These are phyloP conservation scores for Heterobasidion annosum DNA, from an alignment of 1,284 basidiomycete genomes.

Conservation along the genomic window DNA sequence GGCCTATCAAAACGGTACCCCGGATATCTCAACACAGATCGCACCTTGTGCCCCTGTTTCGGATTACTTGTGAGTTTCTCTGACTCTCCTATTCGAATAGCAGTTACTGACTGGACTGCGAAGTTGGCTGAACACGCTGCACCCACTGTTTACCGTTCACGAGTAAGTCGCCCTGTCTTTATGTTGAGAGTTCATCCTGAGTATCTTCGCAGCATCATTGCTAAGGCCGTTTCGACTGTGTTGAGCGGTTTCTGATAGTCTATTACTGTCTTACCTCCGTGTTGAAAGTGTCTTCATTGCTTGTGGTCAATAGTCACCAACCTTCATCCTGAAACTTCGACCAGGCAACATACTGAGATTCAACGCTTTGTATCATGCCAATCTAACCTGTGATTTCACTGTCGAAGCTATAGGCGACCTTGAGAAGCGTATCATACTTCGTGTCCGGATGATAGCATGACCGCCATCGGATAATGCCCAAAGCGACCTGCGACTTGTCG, in stretches of 20 bases:
- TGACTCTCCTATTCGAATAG: background rate
- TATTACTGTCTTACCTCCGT: background rate
- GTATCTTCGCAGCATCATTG: background rate
- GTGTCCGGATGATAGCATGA: too few species aligned
- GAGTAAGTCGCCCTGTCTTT: constrained; percentile 12
- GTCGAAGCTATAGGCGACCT: too few species aligned
- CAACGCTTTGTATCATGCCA: too few species aligned
- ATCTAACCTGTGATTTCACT: too few species aligned
- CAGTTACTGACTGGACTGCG: constrained; percentile 8
- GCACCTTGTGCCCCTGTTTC: constrained; percentile 51
- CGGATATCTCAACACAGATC: constrained; percentile 38
- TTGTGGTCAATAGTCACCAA: too few species aligned
- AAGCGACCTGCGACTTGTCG: background rate
- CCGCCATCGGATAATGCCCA: too few species aligned
- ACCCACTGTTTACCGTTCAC: constrained; percentile 21
- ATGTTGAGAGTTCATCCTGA: background rate
- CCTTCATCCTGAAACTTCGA: too few species aligned
- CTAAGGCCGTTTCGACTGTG: background rate
- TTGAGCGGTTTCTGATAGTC: background rate
- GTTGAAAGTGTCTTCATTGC: too few species aligned
- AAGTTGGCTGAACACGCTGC: constrained; percentile 20
- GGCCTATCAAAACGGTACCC: constrained; percentile 50
- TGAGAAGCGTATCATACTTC: too few species aligned
- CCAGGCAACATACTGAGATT: too few species aligned
- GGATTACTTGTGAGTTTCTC: constrained; percentile 49